Percentiles rank a stretch among this genome's conserved stretches.
Evolutionary conservation across 768 basidiomycete species (phyloP).

Genomic region (Hemileccinum rubropunctum): DNA sequence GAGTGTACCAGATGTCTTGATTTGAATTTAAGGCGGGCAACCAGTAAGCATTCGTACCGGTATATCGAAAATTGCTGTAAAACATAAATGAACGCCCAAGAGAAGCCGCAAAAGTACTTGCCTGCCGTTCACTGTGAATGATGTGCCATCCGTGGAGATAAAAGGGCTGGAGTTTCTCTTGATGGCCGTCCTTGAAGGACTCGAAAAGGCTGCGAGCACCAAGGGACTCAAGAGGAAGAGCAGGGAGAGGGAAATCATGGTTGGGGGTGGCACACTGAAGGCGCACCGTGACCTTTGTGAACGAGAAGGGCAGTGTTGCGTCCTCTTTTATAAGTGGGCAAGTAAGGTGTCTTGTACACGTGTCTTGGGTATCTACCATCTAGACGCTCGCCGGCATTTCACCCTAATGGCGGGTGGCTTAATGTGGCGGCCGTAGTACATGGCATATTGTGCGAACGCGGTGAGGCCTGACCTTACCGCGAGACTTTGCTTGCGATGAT

Average conservation of each 20-base stretch:
- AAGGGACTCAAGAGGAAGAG: conserved; percentile 30
- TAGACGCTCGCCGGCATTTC: conserved; percentile 4
- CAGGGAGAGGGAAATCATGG: conserved; percentile 37
- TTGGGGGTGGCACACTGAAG: conserved; percentile 22
- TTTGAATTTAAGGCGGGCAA: conserved; percentile 50
- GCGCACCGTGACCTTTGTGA: neutral
- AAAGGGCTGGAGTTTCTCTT: conserved; percentile 39
- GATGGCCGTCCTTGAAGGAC: conserved; percentile 26
- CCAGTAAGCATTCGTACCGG: conserved; percentile 71
- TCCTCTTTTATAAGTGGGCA: neutral
- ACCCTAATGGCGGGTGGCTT: neutral
- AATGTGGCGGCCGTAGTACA: too few relatives aligned
- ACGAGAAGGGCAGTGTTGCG: neutral
- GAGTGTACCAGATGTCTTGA: conserved; percentile 54
- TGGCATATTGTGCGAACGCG: too few relatives aligned
- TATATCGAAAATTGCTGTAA: conserved; percentile 38
- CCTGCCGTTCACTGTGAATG: conserved; percentile 58
- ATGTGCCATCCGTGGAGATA: conserved; percentile 41
- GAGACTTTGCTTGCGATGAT: too few relatives aligned
- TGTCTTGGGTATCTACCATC: conserved; percentile 6
- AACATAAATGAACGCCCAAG: conserved; percentile 6
- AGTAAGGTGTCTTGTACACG: conserved; percentile 6
- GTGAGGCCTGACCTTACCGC: too few relatives aligned
- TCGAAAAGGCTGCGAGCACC: conserved; percentile 15
- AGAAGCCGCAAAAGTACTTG: conserved; percentile 12